Base-by-base conservation (phyloP, 768 basidiomycete genomes). In the Leccinum disarticulatum region DNA sequence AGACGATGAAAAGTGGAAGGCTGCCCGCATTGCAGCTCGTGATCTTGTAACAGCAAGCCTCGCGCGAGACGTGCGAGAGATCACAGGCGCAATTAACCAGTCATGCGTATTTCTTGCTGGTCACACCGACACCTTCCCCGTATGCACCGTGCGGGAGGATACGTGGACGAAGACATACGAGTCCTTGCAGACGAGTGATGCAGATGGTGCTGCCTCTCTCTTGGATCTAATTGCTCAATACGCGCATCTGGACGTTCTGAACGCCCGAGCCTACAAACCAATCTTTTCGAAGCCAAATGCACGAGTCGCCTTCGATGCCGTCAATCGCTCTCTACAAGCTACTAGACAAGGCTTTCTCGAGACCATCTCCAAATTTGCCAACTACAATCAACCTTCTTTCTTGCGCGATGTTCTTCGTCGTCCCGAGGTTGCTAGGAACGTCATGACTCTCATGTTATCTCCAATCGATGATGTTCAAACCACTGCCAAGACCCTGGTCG, bases 401-500 rank as follows among this genome's bases (percentile, higher is more conserved):
- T 75, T 86, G 17, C 74, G 83, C 51, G 74, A 81, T 6, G 71
- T 95, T 33, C 78, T 95, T 52, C 72, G 74, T 50, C 77, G 74
- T 7, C 79, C 82, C 2, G 83, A 80, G 13, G 80, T 89, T 28
- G 85, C 83, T 4, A 80, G 83, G 64, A 76, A 86, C 50, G 73
- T 88, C 48, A 82, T 88, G 59, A 71, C 80, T 36, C 80, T 96
- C 36, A 83, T 96, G 70, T 76, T 98, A 33, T 98, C 94, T 19
- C 95, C 96, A 0, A 79, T 87, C 31, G 86, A 87, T 19, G 82
- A 85, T 14, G 75, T 95, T 15, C 90, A 91, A 65, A 77, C 80
- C 48, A 86, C 89, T 11, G 90, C 88, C 1, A 90, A 94, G 70
- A 83, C 83, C 19, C 71, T 98, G n/a, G 81, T 92, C 28, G 89